phyloP scores from a whole-genome alignment of 768 basidiomycete species.

The Collybiopsis confluens region DNA sequence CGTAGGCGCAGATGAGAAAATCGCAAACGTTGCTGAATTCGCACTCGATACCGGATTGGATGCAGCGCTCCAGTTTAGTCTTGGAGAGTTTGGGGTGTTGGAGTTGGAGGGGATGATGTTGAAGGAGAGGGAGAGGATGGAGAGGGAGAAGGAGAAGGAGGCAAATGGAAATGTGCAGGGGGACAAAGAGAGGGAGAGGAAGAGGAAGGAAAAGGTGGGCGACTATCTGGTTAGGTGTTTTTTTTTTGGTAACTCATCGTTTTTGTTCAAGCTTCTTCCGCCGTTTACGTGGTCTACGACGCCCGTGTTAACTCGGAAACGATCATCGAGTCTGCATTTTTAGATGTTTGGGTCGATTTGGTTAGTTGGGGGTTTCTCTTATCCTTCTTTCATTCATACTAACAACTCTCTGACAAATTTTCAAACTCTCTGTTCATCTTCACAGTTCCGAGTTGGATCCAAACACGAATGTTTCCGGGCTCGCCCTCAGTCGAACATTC shows the following conservation, averaged over 20 bases:
- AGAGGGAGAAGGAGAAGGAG: background rate
- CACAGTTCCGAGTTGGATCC: background rate
- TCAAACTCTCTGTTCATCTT: too few species aligned
- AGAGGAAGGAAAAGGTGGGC: conserved; percentile 68
- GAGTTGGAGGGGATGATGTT: background rate
- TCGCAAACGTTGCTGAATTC: background rate
- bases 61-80: background rate
- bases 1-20: background rate
- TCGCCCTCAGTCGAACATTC: background rate
- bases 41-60: background rate
- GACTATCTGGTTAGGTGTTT: background rate
- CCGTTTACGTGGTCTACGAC: conserved; percentile 93
- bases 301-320: conserved; percentile 65
- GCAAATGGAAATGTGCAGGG: background rate
- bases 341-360: conserved; percentile 82
- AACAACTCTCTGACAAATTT: too few species aligned
- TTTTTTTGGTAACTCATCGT: background rate
- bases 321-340: conserved; percentile 84
- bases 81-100: background rate
- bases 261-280: conserved; percentile 30
- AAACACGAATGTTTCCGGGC: background rate
- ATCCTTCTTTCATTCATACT: too few species aligned
- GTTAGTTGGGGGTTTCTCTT: conserved; percentile 36
- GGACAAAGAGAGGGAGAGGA: conserved; percentile 30
- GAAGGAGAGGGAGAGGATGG: background rate